A percentile compares a stretch with the other conserved stretches of the same genome.
Evolutionary conservation across 1,284 basidiomycete species (phyloP).

Genomic region (Flammula alnicola): DNA sequence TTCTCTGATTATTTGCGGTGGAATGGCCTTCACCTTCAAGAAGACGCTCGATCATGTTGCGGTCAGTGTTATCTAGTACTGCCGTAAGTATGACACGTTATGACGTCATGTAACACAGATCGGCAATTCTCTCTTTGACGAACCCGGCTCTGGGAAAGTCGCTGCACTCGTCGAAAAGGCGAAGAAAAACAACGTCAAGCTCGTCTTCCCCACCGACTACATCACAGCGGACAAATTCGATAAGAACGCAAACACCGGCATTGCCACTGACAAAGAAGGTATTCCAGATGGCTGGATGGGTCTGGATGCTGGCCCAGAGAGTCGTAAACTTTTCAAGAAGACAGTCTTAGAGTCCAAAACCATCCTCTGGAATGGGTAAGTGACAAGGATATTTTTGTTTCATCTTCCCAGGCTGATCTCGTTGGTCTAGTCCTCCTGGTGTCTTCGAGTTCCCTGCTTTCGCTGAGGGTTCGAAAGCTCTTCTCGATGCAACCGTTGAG

Average conservation of each 20-base stretch:
- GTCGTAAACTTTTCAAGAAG: constrained; percentile 77
- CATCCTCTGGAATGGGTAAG: constrained; percentile 96
- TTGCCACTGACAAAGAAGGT: constrained; percentile 82
- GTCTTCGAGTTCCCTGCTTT: constrained; percentile 98
- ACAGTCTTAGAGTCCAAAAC: constrained; percentile 93
- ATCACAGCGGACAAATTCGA: constrained; percentile 95
- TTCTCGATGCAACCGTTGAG: constrained; percentile 88
- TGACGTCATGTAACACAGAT: constrained; percentile 59
- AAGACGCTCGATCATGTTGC: constrained; percentile 87
- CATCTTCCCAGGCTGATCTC: constrained; percentile 15
- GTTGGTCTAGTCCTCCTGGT: constrained; percentile 76
- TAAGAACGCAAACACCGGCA: constrained; percentile 86
- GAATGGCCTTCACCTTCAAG: constrained; percentile 99
- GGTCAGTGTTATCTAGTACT: constrained; percentile 47
- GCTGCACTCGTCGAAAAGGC: constrained; percentile 88
- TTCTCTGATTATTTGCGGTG: constrained; percentile 96
- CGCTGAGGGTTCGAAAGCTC: constrained; percentile 82
- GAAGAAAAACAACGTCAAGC: constrained; percentile 90
- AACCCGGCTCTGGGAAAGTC: constrained; percentile 90
- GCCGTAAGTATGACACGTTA: constrained; percentile 6
- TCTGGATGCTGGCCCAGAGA: constrained; percentile 88
- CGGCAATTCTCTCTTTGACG: constrained; percentile 94
- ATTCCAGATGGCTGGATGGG: constrained; percentile 97
- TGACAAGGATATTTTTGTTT: constrained; percentile 5
- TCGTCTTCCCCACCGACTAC: constrained; percentile 96